phyloP scores from a whole-genome alignment of 1,284 basidiomycete species.

The Ganoderma meredithae region DNA sequence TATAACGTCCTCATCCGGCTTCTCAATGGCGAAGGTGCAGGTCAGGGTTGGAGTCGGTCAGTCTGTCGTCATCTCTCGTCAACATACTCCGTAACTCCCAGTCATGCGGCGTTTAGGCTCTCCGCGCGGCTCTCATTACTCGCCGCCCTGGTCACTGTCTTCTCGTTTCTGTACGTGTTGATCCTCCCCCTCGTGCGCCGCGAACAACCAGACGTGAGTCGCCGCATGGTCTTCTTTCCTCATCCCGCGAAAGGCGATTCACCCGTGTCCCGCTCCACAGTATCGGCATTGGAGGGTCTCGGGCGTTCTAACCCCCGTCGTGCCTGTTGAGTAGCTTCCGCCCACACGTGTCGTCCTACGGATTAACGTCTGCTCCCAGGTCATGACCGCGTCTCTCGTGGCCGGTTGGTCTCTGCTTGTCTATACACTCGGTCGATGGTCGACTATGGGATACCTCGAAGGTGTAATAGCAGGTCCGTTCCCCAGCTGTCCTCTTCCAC shows the following conservation, averaged over 20 bases:
- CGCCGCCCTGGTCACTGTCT: constrained; percentile 64
- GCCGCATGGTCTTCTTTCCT: constrained; percentile 1
- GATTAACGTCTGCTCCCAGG: constrained; percentile 25
- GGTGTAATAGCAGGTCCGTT: constrained; percentile 69
- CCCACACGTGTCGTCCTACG: neutral
- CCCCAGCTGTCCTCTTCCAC: constrained; percentile 12
- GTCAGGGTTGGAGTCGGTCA: constrained; percentile 60
- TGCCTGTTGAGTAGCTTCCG: constrained; percentile 47
- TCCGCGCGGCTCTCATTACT: constrained; percentile 41
- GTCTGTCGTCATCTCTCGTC: constrained; percentile 30
- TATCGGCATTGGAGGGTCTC: constrained; percentile 49
- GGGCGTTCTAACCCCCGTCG: constrained; percentile 62
- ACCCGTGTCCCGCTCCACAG: constrained; percentile 26
- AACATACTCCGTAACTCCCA: neutral
- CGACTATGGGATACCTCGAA: constrained; percentile 65
- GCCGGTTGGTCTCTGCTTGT: constrained; percentile 71
- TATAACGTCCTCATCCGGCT: constrained; percentile 56
- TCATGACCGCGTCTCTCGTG: constrained; percentile 72
- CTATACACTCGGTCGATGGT: constrained; percentile 68
- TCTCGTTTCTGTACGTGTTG: constrained; percentile 76
- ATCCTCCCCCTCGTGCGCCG: constrained; percentile 69
- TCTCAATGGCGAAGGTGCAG: constrained; percentile 40
- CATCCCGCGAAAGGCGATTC: constrained; percentile 5
- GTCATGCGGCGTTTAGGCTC: constrained; percentile 43
- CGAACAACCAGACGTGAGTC: constrained; percentile 70